Base-by-base conservation (phyloP, 163 green algal species). In the Chlamydomonas reinhardtii region DNA sequence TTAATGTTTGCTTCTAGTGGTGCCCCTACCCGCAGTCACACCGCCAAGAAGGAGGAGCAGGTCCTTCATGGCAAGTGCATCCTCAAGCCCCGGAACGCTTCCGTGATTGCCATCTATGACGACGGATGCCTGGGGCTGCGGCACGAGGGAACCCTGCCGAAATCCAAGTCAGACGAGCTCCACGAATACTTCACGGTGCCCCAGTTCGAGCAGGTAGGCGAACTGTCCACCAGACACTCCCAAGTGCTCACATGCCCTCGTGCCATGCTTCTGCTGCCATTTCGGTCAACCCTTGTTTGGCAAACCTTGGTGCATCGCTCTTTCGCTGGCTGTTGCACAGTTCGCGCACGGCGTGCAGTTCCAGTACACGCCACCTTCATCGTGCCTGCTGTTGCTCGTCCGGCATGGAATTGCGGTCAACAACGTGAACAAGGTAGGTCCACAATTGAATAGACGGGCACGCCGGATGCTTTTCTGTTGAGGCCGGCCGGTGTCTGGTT, bases 361-460 rank as follows among this genome's bases (percentile, higher is more conserved):
- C 43, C n/a, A 65, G 16, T 66, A n/a, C 43, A 27, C 27, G 27
- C 72, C 72, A 5, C 72, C 72, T 4, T 1, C 17, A 14, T 37
- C 43, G 12, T 64, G 72, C n/a, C 43, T 77, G 72, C 72, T 77
- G 72, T 43, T 77, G 72, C 72, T 77, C 0, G 43, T 77, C 11
- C 72, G 72, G 12, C 72, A 77, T 43, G 72, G 72, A 1, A 43
- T 77, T n/a, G 72, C 72, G 12, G 29, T 77, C 34, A 77, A 64
- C 72, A 77, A 77, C 43, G 72, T 77, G 9, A 77, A 77, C 72
- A 77, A 77, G 72, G 72, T 65, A 24, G 11, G 62, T 31, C 14
- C 24, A 31, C 2, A 22, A 15, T 22, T 69, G 25, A 25, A 2
- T 31, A 34, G 2, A 24, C 62, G 34, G 25, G 62, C 62, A 3